A percentile compares a stretch with the other conserved stretches of the same genome.
Conservation (phyloP, 2,329 filamentous ascomycete species). For the Sarocladium kiliense region DNA sequence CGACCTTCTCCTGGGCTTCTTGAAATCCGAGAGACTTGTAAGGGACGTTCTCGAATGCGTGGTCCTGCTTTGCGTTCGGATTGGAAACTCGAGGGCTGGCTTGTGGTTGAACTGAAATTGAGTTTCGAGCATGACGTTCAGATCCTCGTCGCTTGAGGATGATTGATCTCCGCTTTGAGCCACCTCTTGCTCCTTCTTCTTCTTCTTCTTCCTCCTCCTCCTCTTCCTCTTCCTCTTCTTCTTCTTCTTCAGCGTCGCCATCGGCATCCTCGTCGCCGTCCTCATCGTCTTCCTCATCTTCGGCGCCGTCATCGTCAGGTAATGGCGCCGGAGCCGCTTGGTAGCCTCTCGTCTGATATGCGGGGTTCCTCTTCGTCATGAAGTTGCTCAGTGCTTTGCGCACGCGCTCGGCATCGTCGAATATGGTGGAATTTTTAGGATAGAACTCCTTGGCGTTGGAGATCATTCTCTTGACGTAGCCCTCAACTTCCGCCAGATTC, state of each 20-base stretch:
- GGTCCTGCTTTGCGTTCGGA: conserved; percentile 39
- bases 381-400: conserved; percentile 82
- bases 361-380: conserved; percentile 83
- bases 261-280: conserved; percentile 21
- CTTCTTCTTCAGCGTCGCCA: conserved; percentile 22
- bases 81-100: conserved; percentile 27
- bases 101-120: conserved; percentile 23
- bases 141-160: conserved; percentile 32
- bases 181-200: conserved; percentile 16
- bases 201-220: conserved; percentile 24
- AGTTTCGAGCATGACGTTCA: conserved; percentile 25
- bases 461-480: conserved; percentile 83
- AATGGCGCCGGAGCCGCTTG: conserved; percentile 69
- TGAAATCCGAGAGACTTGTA: conserved; percentile 75
- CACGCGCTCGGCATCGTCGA: conserved; percentile 80
- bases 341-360: conserved; percentile 66
- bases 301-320: conserved; percentile 35
- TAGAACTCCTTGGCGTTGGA: conserved; percentile 84
- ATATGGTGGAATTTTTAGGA: conserved; percentile 64
- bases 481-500: conserved; percentile 69
- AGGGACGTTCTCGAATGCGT: conserved; percentile 49
- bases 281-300: conserved; percentile 21
- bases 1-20: conserved; percentile 79
- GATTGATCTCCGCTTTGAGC: conserved; percentile 31
- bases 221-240: conserved; percentile 22